A percentile compares a stretch with the other conserved stretches of the same genome.
Conservation (phyloP, 148 eudicot species). For the Agrostemma githago region DNA sequence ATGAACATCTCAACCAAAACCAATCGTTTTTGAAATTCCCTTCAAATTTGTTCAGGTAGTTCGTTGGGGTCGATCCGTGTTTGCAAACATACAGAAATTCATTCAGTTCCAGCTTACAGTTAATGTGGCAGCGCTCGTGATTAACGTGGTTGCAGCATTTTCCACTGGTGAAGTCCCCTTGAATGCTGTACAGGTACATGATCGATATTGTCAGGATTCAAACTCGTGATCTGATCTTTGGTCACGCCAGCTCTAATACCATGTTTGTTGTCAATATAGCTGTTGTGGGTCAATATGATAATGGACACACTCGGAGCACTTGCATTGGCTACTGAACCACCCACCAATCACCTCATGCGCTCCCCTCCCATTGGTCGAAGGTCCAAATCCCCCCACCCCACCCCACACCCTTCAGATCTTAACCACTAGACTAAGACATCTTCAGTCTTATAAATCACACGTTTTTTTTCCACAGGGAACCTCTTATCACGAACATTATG, state of each 20-base stretch:
- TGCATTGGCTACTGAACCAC: slow-evolving; percentile 96
- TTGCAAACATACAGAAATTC: slow-evolving; percentile 91
- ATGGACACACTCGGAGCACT: slow-evolving; percentile 98
- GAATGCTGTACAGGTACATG: slow-evolving; percentile 79
- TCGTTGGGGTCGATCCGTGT: slow-evolving; percentile 97
- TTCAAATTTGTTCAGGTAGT: slow-evolving; percentile 60
- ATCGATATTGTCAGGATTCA: background rate
- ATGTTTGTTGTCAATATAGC: slow-evolving; percentile 35
- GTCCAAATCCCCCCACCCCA: slow-evolving; percentile 17
- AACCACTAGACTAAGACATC: too few species aligned
- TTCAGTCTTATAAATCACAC: too few species aligned
- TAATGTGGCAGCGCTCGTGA: slow-evolving; percentile 85
- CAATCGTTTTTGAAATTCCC: background rate
- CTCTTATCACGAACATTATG: slow-evolving; percentile 92
- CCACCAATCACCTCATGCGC: slow-evolving; percentile 87
- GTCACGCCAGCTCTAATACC: too few species aligned
- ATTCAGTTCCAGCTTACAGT: slow-evolving; percentile 96
- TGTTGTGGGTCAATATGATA: slow-evolving; percentile 94
- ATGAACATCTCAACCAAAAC: too few species aligned
- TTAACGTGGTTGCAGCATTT: slow-evolving; percentile 89
- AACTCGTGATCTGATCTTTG: too few species aligned
- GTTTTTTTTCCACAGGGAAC: slow-evolving; percentile 50
- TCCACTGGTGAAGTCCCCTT: slow-evolving; percentile 84
- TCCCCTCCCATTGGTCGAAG: slow-evolving; percentile 90
- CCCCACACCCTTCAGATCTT: too few species aligned